phyloP scores from a whole-genome alignment of 805 yeast genomes.

The Scheffersomyces spartinae region DNA sequence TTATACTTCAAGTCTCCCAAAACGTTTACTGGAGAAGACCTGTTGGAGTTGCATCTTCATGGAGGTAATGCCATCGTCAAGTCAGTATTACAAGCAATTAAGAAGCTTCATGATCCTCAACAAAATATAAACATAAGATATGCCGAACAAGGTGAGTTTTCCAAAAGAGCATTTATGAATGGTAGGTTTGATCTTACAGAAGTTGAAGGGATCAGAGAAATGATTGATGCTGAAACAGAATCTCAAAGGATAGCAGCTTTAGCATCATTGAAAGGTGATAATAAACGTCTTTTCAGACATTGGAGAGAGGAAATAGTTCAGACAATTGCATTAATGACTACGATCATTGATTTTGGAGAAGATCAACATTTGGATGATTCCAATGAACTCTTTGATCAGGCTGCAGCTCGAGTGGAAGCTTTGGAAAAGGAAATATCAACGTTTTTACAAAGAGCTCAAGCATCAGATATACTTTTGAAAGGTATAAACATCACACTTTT shows the following conservation, averaged over 20 bases:
- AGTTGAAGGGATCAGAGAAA: constrained; percentile 78
- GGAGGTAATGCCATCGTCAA: constrained; percentile 84
- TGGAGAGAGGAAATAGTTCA: constrained; percentile 66
- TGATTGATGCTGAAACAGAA: constrained; percentile 93
- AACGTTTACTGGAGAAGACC: constrained; percentile 89
- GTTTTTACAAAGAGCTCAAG: constrained; percentile 35
- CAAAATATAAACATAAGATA: constrained; percentile 41
- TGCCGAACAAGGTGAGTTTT: constrained; percentile 92
- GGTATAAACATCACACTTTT: constrained; percentile 68
- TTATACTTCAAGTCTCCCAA: constrained; percentile 60
- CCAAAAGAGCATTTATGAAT: constrained; percentile 75
- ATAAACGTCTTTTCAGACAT: constrained; percentile 35
- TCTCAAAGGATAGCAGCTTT: constrained; percentile 69
- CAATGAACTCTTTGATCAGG: constrained; percentile 38
- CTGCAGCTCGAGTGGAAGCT: constrained; percentile 27
- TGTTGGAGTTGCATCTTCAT: constrained; percentile 82
- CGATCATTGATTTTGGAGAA: constrained; percentile 90
- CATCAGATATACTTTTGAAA: constrained; percentile 50
- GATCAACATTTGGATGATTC: constrained; percentile 75
- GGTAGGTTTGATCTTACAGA: constrained; percentile 79
- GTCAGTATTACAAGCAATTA: constrained; percentile 56
- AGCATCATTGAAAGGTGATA: constrained; percentile 60
- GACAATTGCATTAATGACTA: constrained; percentile 66
- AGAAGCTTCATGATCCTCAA: constrained; percentile 34
- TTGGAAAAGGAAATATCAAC: constrained; percentile 35